Base-by-base conservation (phyloP, 148 eudicot species). In the Vaccinium macrocarpon region DNA sequence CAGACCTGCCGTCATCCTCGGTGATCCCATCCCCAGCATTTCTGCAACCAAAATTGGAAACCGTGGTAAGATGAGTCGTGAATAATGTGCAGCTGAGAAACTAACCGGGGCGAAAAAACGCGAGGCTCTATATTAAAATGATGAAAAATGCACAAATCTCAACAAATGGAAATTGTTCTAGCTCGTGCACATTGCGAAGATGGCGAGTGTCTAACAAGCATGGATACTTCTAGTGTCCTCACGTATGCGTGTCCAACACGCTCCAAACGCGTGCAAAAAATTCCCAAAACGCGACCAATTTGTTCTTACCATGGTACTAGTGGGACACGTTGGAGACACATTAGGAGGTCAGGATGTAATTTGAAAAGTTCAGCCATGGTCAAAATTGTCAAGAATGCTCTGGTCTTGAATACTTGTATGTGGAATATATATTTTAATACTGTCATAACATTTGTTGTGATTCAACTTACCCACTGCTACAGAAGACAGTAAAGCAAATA, bases 1-100 rank as follows among this genome's bases (percentile, higher is more conserved):
- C 90, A 81, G 83, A 79, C 78, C 88, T 84, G 81, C 89, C 81
- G 38, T 91, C 93, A 49, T 91, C 91, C 80, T 87, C 81, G 49
- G 46, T 5, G 15, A 56, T 79, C 25, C 81, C 93, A 62, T 89
- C 89, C 57, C 90, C 85, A 19, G 87, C 91, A 73, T 91, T 90
- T 88, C 93, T 91, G 87, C 85, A 49, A 49, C 25, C 66, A 64
- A 52, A 50, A 66, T 38, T 14, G 53, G 78, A 64, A 84, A 82
- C 42, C 4, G 23, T 0, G 81, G 52, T 53, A 23, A 71, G 76
- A 50, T 71, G n/a, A 25, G 73, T 68, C 19, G 73, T 68, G 73
- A 27, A 27, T 1, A 27, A 68, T 27, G 18, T 27, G 73, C 73
- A 35, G 16, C 3, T n/a, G 46, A 74, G 11, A 74, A 74, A 73